Base-by-base conservation (phyloP, 768 basidiomycete species). In the Lactifluus echinatus region DNA sequence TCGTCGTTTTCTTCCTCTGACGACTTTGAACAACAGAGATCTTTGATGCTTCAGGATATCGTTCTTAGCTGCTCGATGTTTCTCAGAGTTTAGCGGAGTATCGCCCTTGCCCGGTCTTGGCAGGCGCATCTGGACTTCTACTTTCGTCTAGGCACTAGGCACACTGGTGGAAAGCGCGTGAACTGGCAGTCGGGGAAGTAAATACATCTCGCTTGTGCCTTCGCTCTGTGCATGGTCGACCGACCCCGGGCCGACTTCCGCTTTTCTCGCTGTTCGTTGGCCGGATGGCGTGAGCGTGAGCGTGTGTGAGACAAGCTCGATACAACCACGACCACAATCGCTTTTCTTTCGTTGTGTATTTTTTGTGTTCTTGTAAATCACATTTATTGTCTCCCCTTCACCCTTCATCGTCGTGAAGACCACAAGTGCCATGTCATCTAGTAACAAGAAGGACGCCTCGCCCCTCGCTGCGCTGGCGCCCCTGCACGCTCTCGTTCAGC, bases 381-480 rank as follows among this genome's bases (percentile, higher is more conserved):
- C 3, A n/a, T 37, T 33, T 44, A 2, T 15, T 34, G 24, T n/a
- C 42, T n/a, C 15, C 8, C n/a, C 21, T 24, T 3, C 11, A 21
- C 34, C n/a, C n/a, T n/a, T n/a, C n/a, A n/a, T n/a, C n/a, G n/a
- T n/a, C n/a, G n/a, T n/a, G n/a, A n/a, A n/a, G n/a, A 36, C 26
- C 11, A 2, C 21, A 39, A n/a, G 36, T 19, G 39, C 14, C 24
- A 57, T 58, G 57, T 46, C 57, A 29, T 51, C 49, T 15, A 45
- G 40, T 4, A 46, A 37, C 36, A 24, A 50, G 19, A 46, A 49
- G 39, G 48, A 49, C 23, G 2, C 8, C 7, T 49, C 53, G 2
- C 48, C 47, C 33, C 57, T 59, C 28, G 53, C 48, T 15, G 42
- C 57, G 1, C 40, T 59, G 14, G 57, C 53, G 8, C 57, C 57